Base-by-base conservation (phyloP, 805 yeast species). In the Zygosaccharomyces gambellarensis region DNA sequence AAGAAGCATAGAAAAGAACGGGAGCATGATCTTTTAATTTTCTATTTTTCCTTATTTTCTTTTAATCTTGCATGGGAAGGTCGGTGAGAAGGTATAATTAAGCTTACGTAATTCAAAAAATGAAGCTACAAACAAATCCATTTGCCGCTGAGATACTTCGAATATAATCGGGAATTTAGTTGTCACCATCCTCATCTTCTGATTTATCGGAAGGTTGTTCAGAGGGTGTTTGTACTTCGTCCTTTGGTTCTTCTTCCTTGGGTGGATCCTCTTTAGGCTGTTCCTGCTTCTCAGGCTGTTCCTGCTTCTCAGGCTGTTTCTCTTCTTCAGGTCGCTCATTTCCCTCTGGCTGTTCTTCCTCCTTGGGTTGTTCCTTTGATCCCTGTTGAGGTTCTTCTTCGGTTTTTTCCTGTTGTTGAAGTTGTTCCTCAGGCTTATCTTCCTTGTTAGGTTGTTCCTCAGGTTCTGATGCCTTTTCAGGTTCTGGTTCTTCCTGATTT, bases 1-100 rank as follows among this genome's bases (percentile, higher is more conserved):
- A 79, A 41, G 8, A 46, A 39, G 29, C 46, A 22, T 12, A 25
- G 11, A 22, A 10, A 22, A 25, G 5, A 22, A 8, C 9, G 9
- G 38, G 22, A 17, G 14, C 14, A 34, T 17, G 14, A 34, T 30
- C 32, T 11, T 30, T 30, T 12, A 30, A 30, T 11, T 5, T 25
- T 25, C 9, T 25, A 6, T 25, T 25, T 8, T 25, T 25, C 9
- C 9, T 25, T 8, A 2, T 25, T 25, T 2, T 25, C 28, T 8
- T 30, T 30, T 11, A 11, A 30, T 34, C 11, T 34, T 6, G 23
- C 21, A 17, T 14, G 38, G 22, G 1, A 10, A 34, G 8, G 4
- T 14, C 21, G 38, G 21, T 34, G 7, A 34, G 22, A 17, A 17
- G 22, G 23, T 34, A 21, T 34, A 34, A 34, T 17, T 34, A 17